phyloP scores from a whole-genome alignment of 306 rosid species.

The Prinsepia uniflora region DNA sequence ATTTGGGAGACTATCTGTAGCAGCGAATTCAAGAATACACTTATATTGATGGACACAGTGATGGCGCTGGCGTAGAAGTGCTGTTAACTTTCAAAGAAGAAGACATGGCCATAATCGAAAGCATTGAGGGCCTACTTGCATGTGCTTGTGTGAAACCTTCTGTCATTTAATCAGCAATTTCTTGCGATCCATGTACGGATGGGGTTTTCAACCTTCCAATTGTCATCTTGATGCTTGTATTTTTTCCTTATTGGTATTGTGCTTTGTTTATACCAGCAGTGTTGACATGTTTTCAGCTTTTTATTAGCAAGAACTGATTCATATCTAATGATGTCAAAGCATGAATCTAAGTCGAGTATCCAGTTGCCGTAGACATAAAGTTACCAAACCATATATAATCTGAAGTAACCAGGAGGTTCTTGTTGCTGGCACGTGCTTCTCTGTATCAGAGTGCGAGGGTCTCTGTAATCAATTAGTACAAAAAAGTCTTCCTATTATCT shows the following conservation, averaged over 20 bases:
- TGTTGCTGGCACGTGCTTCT: conserved; percentile 12
- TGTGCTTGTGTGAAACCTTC: conserved; percentile 9
- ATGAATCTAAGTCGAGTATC: no score
- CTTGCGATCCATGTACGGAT: background rate
- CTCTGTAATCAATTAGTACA: background rate
- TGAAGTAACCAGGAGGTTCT: conserved; percentile 3
- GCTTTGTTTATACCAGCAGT: background rate
- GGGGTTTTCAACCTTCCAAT: background rate
- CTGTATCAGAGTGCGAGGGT: background rate
- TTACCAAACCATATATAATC: background rate
- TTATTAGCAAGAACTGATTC: no score
- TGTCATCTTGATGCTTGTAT: background rate
- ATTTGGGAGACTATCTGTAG: conserved; percentile 18
- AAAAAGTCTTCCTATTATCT: no score
- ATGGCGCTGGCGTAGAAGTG: conserved; percentile 27
- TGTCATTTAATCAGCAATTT: background rate
- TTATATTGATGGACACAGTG: conserved; percentile 13
- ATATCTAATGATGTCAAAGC: no score
- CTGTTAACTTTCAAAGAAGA: background rate
- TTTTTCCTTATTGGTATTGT: background rate
- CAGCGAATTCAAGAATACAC: conserved; percentile 14
- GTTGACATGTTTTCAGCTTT: background rate
- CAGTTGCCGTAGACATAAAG: no score
- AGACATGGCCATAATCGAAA: conserved; percentile 18
- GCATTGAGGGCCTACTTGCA: conserved; percentile 14